A percentile compares a stretch with the other conserved stretches of the same genome.
Evolutionary conservation across 345 rosid species (phyloP).

Genomic region (Atalantia buxifolia): DNA sequence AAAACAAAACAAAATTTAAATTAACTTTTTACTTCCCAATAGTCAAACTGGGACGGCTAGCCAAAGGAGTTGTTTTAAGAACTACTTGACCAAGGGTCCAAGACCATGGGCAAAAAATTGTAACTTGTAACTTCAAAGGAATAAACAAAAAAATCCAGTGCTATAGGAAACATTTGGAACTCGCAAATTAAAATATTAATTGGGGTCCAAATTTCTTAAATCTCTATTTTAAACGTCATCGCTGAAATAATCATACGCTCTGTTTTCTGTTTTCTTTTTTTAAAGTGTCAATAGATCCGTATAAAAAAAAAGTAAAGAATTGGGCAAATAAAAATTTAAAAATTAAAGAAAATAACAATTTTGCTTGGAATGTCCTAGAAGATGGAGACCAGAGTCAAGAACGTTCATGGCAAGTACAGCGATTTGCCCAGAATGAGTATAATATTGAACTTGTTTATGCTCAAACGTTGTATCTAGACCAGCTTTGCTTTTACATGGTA

Average conservation of each 20-base stretch:
- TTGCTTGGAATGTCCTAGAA: neutral
- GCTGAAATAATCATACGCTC: neutral
- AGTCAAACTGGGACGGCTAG: too few species aligned
- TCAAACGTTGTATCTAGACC: constrained; percentile 8
- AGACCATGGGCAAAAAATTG: too few species aligned
- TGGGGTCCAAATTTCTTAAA: neutral
- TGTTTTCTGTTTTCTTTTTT: neutral
- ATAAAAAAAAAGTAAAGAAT: too few species aligned
- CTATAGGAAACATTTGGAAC: neutral
- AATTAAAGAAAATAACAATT: neutral
- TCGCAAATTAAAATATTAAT: neutral
- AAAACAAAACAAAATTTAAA: too few species aligned
- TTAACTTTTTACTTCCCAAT: too few species aligned
- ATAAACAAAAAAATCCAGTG: too few species aligned
- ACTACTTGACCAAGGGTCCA: too few species aligned
- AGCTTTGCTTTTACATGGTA: neutral
- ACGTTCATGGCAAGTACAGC: neutral
- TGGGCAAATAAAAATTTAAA: neutral
- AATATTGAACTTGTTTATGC: neutral
- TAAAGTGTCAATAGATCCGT: neutral
- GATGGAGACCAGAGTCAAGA: neutral
- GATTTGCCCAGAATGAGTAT: neutral
- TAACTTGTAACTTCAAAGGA: neutral
- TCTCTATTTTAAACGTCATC: neutral
- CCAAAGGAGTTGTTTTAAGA: too few species aligned